phyloP scores from a whole-genome alignment of 371 early-diverging fungal species.

The Mortierella sp. region DNA sequence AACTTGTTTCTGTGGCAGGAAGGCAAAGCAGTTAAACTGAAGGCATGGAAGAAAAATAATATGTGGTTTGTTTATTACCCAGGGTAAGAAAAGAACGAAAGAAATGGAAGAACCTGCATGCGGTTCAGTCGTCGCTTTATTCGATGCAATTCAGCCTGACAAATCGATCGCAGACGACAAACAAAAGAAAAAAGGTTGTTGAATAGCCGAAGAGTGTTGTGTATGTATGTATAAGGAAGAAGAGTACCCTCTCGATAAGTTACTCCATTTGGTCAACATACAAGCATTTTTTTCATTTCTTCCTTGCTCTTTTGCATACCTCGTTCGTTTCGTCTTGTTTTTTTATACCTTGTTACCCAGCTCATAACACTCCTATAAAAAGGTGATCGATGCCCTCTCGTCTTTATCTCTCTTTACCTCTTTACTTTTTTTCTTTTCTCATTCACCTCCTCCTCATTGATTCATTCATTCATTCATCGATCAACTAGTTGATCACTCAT shows the following conservation, averaged over 20 bases:
- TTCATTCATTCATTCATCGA: not conserved
- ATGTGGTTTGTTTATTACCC: not conserved
- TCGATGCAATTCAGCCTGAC: not conserved
- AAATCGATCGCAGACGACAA: not conserved
- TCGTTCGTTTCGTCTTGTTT: not conserved
- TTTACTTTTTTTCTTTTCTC: not conserved
- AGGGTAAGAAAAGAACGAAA: not conserved
- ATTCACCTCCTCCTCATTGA: not conserved
- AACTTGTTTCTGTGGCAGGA: not conserved
- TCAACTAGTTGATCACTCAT: not conserved
- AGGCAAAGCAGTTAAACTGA: not conserved
- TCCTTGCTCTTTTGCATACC: not conserved
- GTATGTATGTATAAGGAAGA: not conserved
- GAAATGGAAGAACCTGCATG: not conserved
- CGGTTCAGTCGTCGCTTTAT: not conserved
- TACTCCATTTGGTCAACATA: constrained; percentile 13
- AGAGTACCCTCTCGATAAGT: constrained; percentile 1
- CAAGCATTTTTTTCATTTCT: not conserved
- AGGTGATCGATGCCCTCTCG: not conserved
- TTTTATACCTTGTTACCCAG: not conserved
- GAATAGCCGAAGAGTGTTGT: not conserved
- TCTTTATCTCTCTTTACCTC: not conserved
- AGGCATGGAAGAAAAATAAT: not conserved
- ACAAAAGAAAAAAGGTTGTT: not conserved
- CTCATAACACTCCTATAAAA: not conserved